Conservation (phyloP, 2,329 filamentous ascomycete genomes). For the Curvularia spicifera region DNA sequence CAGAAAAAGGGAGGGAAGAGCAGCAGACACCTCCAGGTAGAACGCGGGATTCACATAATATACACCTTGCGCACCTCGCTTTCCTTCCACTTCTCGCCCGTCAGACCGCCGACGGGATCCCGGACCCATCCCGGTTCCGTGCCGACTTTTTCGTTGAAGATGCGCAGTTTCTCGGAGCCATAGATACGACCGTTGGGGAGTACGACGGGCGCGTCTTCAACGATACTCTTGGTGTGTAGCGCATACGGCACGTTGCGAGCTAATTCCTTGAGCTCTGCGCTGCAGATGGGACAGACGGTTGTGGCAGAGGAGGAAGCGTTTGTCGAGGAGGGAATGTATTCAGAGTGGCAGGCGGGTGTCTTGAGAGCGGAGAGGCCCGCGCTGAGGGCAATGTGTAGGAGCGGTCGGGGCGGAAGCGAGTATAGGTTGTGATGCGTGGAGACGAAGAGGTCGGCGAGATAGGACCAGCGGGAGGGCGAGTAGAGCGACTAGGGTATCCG, state of each 20-base stretch:
- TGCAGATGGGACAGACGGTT: constrained; percentile 92
- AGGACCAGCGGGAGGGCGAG: constrained; percentile 72
- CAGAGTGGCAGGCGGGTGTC: constrained; percentile 88
- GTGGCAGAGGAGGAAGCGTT: constrained; percentile 65
- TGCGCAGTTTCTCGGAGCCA: constrained; percentile 73
- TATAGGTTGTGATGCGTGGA: constrained; percentile 86
- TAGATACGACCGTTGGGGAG: constrained; percentile 89
- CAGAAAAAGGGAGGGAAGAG: neutral
- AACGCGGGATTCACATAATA: constrained; percentile 66
- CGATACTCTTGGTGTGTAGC: constrained; percentile 90
- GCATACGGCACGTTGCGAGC: constrained; percentile 90
- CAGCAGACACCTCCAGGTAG: neutral
- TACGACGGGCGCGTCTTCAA: constrained; percentile 85
- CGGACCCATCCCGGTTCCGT: constrained; percentile 70
- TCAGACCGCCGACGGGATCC: constrained; percentile 73
- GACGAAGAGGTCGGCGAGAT: constrained; percentile 81
- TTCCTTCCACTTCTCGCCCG: constrained; percentile 54
- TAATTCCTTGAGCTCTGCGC: constrained; percentile 90
- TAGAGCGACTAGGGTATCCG: constrained; percentile 68
- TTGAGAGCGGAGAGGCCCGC: constrained; percentile 94
- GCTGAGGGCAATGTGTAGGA: constrained; percentile 88
- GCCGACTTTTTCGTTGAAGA: constrained; percentile 80
- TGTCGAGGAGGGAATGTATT: constrained; percentile 62
- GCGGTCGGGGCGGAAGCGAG: constrained; percentile 78
- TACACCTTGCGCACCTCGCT: constrained; percentile 82